Conservation (phyloP, 305 asterid genomes). For the Petunia hybrid region DNA sequence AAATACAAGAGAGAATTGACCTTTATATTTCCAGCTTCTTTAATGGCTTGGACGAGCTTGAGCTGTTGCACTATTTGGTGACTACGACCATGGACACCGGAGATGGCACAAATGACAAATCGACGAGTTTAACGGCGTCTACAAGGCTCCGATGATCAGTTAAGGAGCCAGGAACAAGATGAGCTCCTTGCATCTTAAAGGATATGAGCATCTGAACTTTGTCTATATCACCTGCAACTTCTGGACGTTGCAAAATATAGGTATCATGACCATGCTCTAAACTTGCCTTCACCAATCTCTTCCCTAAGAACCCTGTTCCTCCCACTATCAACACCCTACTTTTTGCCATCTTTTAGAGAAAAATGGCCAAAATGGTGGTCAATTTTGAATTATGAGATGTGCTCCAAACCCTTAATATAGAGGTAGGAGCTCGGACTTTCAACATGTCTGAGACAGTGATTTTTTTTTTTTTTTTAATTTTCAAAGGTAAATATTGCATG, state of each 20-base stretch:
- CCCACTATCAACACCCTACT: constrained; percentile 34
- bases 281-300: constrained; percentile 49
- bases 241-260: constrained; percentile 42
- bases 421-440: too few species aligned
- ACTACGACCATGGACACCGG: constrained; percentile 58
- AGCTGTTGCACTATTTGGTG: constrained; percentile 58
- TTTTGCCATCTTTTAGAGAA: not conserved
- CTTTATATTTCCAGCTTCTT: constrained; percentile 72
- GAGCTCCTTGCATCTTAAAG: constrained; percentile 56
- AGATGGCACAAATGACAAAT: constrained; percentile 59
- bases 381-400: not conserved
- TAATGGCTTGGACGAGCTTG: constrained; percentile 60
- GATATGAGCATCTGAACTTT: constrained; percentile 52
- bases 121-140: constrained; percentile 60
- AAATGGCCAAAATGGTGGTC: not conserved
- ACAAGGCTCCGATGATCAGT: constrained; percentile 46
- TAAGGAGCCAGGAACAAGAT: constrained; percentile 49
- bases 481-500: too few species aligned
- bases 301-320: constrained; percentile 53
- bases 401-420: too few species aligned
- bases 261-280: constrained; percentile 45
- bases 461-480: too few species aligned
- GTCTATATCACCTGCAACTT: constrained; percentile 53
- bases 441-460: too few species aligned
- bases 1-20: constrained; percentile 25